A percentile compares a stretch with the other conserved stretches of the same genome.
Evolutionary conservation across 768 basidiomycete genomes (phyloP).

Genomic region (Zangia roseola): DNA sequence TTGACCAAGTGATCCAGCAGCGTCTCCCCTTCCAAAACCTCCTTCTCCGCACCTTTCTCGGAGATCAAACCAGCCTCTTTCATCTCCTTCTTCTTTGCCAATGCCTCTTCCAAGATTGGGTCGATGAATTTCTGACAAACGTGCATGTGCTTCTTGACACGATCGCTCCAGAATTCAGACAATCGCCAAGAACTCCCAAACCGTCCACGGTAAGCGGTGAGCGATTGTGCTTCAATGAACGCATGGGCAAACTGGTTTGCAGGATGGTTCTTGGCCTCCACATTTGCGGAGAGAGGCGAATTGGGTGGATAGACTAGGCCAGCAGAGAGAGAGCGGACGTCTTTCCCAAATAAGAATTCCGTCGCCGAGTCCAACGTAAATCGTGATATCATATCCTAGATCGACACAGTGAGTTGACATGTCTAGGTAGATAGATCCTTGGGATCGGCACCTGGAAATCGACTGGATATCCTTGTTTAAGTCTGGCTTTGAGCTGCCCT

Average conservation of each 20-base stretch:
- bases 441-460: slow-evolving; percentile 48
- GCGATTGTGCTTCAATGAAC: slow-evolving; percentile 48
- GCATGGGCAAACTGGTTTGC: slow-evolving; percentile 47
- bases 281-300: slow-evolving; percentile 9
- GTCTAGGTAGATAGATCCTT: not conserved
- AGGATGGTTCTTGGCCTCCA: slow-evolving; percentile 26
- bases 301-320: slow-evolving; percentile 47
- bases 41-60: slow-evolving; percentile 3
- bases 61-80: slow-evolving; percentile 21
- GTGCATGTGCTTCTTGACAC: slow-evolving; percentile 42
- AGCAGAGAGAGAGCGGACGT: slow-evolving; percentile 45
- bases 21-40: slow-evolving; percentile 24
- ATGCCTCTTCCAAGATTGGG: slow-evolving; percentile 49
- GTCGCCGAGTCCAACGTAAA: slow-evolving; percentile 63
- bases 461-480: slow-evolving; percentile 47
- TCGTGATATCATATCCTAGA: slow-evolving; percentile 49
- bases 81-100: slow-evolving; percentile 36
- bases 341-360: slow-evolving; percentile 54
- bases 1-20: slow-evolving; percentile 32
- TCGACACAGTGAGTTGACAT: not conserved
- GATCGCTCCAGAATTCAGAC: slow-evolving; percentile 51
- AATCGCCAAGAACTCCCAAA: slow-evolving; percentile 51
- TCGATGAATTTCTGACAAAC: slow-evolving; percentile 52
- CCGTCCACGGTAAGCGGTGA: slow-evolving; percentile 38
- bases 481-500: slow-evolving; percentile 40